A percentile compares a stretch with the other conserved stretches of the same genome.
Evolutionary conservation across 805 yeast genomes (phyloP).

Genomic region (Kodamaea jinghongensis): DNA sequence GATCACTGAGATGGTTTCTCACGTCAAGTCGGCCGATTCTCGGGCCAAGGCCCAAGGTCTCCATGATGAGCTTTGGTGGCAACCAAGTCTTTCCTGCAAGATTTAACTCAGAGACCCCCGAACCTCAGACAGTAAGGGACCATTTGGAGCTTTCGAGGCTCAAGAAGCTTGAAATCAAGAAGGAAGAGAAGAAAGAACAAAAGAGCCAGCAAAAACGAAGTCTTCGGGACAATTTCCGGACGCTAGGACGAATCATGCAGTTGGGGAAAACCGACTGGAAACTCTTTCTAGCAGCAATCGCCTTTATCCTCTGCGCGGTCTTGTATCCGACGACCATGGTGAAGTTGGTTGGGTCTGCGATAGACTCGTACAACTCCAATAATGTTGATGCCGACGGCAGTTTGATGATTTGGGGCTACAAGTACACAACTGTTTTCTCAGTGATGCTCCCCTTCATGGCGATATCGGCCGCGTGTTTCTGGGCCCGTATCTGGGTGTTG

Average conservation of each 20-base stretch:
- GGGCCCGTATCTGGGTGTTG: constrained; percentile 46
- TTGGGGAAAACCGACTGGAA: constrained; percentile 40
- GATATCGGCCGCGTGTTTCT: constrained; percentile 42
- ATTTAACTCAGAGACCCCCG: too few species aligned
- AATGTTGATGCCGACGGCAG: constrained; percentile 37
- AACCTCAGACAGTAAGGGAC: constrained; percentile 10
- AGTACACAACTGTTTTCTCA: constrained; percentile 38
- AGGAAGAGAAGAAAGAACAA: constrained; percentile 28
- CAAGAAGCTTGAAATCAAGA: constrained; percentile 22
- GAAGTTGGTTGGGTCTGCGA: constrained; percentile 41
- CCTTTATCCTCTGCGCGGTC: constrained; percentile 42
- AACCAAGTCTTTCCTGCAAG: too few species aligned
- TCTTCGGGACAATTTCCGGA: constrained; percentile 32
- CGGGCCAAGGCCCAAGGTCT: too few species aligned
- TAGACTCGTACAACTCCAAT: constrained; percentile 40
- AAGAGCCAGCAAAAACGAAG: constrained; percentile 24
- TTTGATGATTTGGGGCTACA: constrained; percentile 44
- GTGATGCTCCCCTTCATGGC: constrained; percentile 45
- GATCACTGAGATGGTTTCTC: too few species aligned
- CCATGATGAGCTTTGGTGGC: too few species aligned
- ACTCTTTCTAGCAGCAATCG: constrained; percentile 38
- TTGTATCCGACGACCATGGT: constrained; percentile 44
- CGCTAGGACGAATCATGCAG: constrained; percentile 36
- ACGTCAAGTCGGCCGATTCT: too few species aligned
- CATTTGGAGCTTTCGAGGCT: constrained; percentile 30